Evolutionary conservation across 805 yeast genomes (phyloP).

Genomic region (Starmerella apicola): DNA sequence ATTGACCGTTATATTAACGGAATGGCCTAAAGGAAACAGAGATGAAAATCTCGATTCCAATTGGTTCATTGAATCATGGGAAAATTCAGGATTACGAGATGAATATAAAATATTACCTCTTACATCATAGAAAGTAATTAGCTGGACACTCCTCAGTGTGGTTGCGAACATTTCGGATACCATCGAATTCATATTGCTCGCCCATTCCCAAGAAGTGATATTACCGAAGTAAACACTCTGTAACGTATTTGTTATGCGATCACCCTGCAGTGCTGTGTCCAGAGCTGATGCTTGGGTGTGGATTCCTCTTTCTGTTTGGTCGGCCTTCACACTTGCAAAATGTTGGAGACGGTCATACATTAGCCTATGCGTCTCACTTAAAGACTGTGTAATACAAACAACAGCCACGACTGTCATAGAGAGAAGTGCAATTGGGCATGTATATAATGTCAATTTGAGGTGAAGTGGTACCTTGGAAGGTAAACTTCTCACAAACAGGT

Average conservation of each 20-base stretch:
- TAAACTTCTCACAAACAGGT: background rate
- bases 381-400: slow-evolving; percentile 11
- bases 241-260: slow-evolving; percentile 7
- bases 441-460: slow-evolving; percentile 18
- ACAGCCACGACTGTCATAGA: slow-evolving; percentile 14
- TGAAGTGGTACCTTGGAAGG: slow-evolving; percentile 15
- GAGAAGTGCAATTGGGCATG: slow-evolving; percentile 12
- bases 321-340: slow-evolving; percentile 17
- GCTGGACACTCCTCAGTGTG: slow-evolving; percentile 7
- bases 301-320: slow-evolving; percentile 11
- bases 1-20: background rate
- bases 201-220: slow-evolving; percentile 10
- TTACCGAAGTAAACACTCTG: slow-evolving; percentile 8
- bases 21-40: slow-evolving; percentile 8
- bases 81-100: slow-evolving; percentile 6
- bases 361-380: slow-evolving; percentile 12
- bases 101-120: slow-evolving; percentile 7
- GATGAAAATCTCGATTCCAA: slow-evolving; percentile 1
- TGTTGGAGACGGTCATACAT: slow-evolving; percentile 15
- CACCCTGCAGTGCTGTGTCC: slow-evolving; percentile 6
- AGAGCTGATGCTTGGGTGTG: slow-evolving; percentile 7
- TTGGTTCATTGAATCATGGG: background rate
- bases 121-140: slow-evolving; percentile 12
- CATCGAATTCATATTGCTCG: slow-evolving; percentile 2
- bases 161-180: slow-evolving; percentile 7